Conservation (phyloP, 495 filamentous ascomycete genomes). For the Glutinoglossum americanum region DNA sequence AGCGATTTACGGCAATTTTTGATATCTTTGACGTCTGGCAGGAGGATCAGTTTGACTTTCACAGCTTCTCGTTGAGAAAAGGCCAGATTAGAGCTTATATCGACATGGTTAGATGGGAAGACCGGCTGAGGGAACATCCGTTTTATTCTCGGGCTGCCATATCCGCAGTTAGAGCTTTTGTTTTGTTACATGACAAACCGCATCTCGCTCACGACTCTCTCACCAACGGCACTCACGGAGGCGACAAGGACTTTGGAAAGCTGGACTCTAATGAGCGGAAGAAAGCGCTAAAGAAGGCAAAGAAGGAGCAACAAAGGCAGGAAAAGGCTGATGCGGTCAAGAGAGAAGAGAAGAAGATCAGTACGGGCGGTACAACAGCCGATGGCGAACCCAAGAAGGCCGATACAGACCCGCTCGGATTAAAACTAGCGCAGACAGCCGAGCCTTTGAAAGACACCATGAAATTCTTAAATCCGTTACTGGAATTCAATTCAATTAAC, state of each 20-base stretch:
- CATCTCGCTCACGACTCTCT: conserved; percentile 33
- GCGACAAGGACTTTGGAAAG: conserved; percentile 25
- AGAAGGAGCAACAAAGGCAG: conserved; percentile 66
- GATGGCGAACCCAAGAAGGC: conserved; percentile 45
- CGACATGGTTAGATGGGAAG: conserved; percentile 93
- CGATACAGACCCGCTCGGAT: conserved; percentile 70
- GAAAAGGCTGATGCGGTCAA: conserved; percentile 64
- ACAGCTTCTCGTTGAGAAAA: conserved; percentile 86
- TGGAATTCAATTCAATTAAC: conserved; percentile 64
- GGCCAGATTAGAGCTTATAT: conserved; percentile 89
- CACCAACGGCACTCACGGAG: conserved; percentile 31
- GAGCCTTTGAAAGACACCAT: conserved; percentile 69
- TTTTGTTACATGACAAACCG: conserved; percentile 60
- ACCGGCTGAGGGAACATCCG: conserved; percentile 71
- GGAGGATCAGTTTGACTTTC: conserved; percentile 98
- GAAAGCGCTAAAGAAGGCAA: conserved; percentile 89
- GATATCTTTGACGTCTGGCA: conserved; percentile 95
- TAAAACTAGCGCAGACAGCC: conserved; percentile 51
- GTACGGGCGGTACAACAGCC: conserved; percentile 19
- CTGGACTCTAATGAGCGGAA: conserved; percentile 55
- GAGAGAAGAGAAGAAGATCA: conserved; percentile 52
- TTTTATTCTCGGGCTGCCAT: conserved; percentile 80
- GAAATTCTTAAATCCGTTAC: conserved; percentile 63
- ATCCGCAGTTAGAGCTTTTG: conserved; percentile 57
- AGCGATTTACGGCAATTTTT: conserved; percentile 65